phyloP scores from a whole-genome alignment of 345 rosid genomes.

The Cochlearia excelsa region DNA sequence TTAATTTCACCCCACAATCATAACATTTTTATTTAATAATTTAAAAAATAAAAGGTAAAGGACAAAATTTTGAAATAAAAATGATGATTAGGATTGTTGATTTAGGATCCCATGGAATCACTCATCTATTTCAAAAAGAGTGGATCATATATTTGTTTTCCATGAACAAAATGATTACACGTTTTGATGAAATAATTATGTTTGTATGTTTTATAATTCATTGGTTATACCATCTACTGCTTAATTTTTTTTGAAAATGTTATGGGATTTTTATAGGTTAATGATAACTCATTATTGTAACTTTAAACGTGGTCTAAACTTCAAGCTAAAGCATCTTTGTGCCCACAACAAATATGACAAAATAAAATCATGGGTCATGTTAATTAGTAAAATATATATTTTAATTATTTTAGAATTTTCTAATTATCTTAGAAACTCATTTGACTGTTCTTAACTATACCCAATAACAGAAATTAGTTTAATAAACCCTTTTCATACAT shows the following conservation, averaged over 20 bases:
- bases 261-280: constrained; percentile 7
- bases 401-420: not conserved
- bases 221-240: constrained; percentile 27
- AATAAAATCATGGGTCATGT: constrained; percentile 27
- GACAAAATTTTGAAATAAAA: constrained; percentile 27
- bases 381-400: not conserved
- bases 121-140: constrained; percentile 22
- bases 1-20: constrained; percentile 22
- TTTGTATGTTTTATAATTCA: not conserved
- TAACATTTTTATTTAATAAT: constrained; percentile 20
- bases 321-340: constrained; percentile 30
- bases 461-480: constrained; percentile 16
- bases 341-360: constrained; percentile 36
- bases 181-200: not conserved
- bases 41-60: constrained; percentile 9
- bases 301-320: constrained; percentile 30
- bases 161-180: constrained; percentile 36
- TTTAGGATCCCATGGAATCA: constrained; percentile 29
- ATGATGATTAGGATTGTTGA: constrained; percentile 32
- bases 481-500: constrained; percentile 19
- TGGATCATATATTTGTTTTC: constrained; percentile 22
- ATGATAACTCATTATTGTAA: constrained; percentile 27
- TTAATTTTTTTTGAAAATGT: constrained; percentile 27
- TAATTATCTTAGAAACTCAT: not conserved
- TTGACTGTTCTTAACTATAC: constrained; percentile 5